A percentile compares a stretch with the other conserved stretches of the same genome.
Conservation (phyloP, 129 eudicot species). For the Erigeron canadensis region DNA sequence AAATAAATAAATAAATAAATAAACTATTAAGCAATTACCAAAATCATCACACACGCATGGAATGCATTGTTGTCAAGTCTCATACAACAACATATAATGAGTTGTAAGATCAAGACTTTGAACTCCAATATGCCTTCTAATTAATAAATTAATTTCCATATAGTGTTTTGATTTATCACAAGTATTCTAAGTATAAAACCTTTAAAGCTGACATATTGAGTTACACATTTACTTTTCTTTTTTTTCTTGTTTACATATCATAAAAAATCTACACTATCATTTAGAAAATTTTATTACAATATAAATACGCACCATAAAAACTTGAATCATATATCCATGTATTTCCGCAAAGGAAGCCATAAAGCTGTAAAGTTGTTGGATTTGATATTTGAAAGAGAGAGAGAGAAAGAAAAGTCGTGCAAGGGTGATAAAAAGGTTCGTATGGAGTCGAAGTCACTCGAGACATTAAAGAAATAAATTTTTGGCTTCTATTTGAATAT, state of each 20-base stretch:
- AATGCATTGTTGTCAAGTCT: conserved; percentile 21
- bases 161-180: neutral
- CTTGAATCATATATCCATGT: too few species aligned
- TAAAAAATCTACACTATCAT: too few species aligned
- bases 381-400: neutral
- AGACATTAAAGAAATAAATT: conserved; percentile 6
- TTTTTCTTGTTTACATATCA: too few species aligned
- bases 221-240: too few species aligned
- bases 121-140: neutral
- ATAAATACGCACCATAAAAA: too few species aligned
- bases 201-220: too few species aligned
- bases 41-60: conserved; percentile 20
- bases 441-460: conserved; percentile 6
- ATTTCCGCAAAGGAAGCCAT: too few species aligned
- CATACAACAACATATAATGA: neutral
- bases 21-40: conserved; percentile 3
- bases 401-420: conserved; percentile 1
- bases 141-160: neutral
- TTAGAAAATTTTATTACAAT: too few species aligned
- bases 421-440: neutral
- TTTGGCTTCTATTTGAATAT: conserved; percentile 13
- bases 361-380: neutral
- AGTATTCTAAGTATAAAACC: too few species aligned
- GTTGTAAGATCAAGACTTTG: conserved; percentile 12
- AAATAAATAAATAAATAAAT: too few species aligned